A percentile compares a stretch with the other conserved stretches of the same genome.
phyloP scores from a whole-genome alignment of 2,329 filamentous ascomycete genomes.

The Diaporthe australafricana region DNA sequence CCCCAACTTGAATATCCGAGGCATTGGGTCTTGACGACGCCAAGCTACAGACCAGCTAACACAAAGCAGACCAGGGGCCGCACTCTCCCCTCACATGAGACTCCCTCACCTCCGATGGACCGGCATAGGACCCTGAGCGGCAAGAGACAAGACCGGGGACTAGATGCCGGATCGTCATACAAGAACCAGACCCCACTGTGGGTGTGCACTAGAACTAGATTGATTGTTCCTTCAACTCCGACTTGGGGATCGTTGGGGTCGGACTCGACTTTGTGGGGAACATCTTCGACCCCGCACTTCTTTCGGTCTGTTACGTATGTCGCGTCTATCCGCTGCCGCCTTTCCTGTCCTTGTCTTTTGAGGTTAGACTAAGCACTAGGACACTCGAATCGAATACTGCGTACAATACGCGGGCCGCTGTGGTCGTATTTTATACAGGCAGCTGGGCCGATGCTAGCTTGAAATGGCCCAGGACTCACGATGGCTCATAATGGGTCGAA shows the following conservation, averaged over 20 bases:
- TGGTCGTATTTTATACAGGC: neutral
- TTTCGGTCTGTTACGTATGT: neutral
- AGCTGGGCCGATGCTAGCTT: too few relatives aligned
- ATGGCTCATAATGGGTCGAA: neutral
- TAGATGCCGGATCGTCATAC: conserved; percentile 16
- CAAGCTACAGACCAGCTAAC: conserved; percentile 2
- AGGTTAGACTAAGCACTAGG: neutral
- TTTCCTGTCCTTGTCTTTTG: neutral
- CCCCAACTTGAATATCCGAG: conserved; percentile 6
- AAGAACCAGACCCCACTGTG: neutral
- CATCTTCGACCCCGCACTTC: conserved; percentile 11
- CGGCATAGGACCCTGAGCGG: conserved; percentile 5
- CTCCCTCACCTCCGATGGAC: neutral
- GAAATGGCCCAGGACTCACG: neutral
- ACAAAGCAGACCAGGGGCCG: conserved; percentile 8
- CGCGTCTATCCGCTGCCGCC: neutral
- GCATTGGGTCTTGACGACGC: conserved; percentile 21
- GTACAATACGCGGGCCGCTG: neutral
- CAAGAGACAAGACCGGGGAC: neutral
- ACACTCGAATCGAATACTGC: neutral
- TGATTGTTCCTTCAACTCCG: neutral
- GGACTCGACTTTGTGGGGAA: neutral
- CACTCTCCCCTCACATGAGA: conserved; percentile 1
- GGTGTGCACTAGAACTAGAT: too few relatives aligned
- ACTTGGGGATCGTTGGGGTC: conserved; percentile 20